Evolutionary conservation across 768 basidiomycete genomes (phyloP).

Genomic region (Cystofilobasidium capitatum): DNA sequence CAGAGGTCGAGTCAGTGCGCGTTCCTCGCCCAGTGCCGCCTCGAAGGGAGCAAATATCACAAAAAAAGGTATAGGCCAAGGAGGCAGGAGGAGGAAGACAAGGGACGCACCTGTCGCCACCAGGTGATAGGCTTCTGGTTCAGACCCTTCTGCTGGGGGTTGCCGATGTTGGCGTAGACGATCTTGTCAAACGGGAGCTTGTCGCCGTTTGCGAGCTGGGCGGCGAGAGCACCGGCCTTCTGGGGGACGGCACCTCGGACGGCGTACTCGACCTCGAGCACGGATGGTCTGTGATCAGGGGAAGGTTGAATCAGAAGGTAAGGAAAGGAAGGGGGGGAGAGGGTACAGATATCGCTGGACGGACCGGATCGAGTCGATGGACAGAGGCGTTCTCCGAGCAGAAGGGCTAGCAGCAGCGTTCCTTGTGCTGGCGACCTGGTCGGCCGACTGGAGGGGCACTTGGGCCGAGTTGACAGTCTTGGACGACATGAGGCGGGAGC

Average conservation of each 20-base stretch:
- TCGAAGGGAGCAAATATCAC: background rate
- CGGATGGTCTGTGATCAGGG: constrained; percentile 54
- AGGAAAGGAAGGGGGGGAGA: background rate
- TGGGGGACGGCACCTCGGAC: constrained; percentile 95
- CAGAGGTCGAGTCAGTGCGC: background rate
- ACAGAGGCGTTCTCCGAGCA: background rate
- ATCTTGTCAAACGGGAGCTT: constrained; percentile 72
- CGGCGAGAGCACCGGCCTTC: constrained; percentile 74
- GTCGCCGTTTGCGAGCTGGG: constrained; percentile 49
- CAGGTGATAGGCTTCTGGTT: constrained; percentile 91
- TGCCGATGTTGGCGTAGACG: constrained; percentile 94
- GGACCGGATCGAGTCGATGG: constrained; percentile 3
- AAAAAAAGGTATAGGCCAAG: background rate
- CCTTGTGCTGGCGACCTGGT: background rate
- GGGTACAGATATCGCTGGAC: no score
- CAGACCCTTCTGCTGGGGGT: constrained; percentile 90
- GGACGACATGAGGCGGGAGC: background rate
- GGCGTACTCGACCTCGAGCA: constrained; percentile 86
- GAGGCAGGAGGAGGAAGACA: background rate
- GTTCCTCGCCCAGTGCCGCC: background rate
- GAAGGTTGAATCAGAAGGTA: background rate
- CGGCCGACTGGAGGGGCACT: background rate
- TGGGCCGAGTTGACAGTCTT: background rate
- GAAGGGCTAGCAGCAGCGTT: background rate
- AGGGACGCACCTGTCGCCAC: constrained; percentile 62